A percentile compares a stretch with the other conserved stretches of the same genome.
Evolutionary conservation across 805 yeast genomes (phyloP).

Genomic region (Ogataea populi-albae): DNA sequence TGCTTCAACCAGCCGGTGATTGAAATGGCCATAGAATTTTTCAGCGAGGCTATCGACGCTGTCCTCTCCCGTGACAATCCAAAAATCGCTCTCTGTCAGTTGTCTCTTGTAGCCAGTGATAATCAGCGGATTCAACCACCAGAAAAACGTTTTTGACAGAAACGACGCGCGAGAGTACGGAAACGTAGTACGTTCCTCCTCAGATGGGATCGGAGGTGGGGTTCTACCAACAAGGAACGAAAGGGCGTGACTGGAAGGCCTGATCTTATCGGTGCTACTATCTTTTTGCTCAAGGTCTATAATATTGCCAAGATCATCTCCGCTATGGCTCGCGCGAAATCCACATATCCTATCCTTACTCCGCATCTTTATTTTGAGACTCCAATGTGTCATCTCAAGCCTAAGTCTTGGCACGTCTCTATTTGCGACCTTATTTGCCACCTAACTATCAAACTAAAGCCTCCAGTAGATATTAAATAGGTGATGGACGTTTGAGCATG

Average conservation of each 20-base stretch:
- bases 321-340: too few species aligned
- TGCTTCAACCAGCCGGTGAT: conserved; percentile 29
- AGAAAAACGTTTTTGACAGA: conserved; percentile 47
- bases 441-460: too few species aligned
- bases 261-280: not conserved
- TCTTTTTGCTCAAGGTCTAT: conserved; percentile 2
- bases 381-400: too few species aligned
- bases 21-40: conserved; percentile 34
- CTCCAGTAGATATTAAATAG: too few species aligned
- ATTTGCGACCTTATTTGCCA: too few species aligned
- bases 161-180: conserved; percentile 43
- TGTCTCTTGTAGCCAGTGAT: conserved; percentile 68
- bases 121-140: conserved; percentile 68
- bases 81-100: conserved; percentile 60
- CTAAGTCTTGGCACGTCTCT: too few species aligned
- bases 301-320: too few species aligned
- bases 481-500: too few species aligned
- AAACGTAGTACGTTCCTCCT: conserved; percentile 47
- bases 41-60: conserved; percentile 38
- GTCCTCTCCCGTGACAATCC: conserved; percentile 38
- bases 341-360: too few species aligned
- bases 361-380: too few species aligned
- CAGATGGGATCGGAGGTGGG: conserved; percentile 48
- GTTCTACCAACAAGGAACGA: conserved; percentile 45
- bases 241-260: conserved; percentile 42